Evolutionary conservation across 2,329 filamentous ascomycete species (phyloP), one percentile per base, ranked within the genome.

Genomic region (Aspergillus sp.): DNA sequence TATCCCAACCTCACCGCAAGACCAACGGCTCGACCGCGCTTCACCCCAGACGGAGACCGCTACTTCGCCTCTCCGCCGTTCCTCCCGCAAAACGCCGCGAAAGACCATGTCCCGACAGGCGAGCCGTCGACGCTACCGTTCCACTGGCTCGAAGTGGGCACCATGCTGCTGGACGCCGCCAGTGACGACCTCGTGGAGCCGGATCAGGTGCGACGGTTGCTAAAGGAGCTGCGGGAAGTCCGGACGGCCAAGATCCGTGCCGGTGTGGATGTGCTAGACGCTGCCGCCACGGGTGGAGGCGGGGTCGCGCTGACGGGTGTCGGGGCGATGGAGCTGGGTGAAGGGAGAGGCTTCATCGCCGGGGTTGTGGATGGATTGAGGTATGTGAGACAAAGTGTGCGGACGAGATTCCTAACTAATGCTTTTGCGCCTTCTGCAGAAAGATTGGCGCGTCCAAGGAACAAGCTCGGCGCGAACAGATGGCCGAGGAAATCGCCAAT

Each of bases 71-170:
- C 85, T 0, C 83, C 92, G 3, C 93, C 93, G 0, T 96, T 96
- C 67, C 73, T 95, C 1, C 82, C 84, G 1, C 86, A 86, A 14
- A 90, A 88, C 58, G 91, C 87, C 0, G 83, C 86, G 1, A 84
- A 86, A 8, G 75, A 84, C 0, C 84, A 85, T 38, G 83, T 56
- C 14, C 60, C 86, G 16, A 40, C 60, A 1, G 56, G 59, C 6
- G 68, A 71, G 45, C 57, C 63, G 7, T 66, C 65, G 5, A 57
- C 68, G 13, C 77, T 99, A 30, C 94, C 94, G 0, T 97, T 95
- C 68, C 93, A 97, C 75, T 99, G 93, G 92, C 82, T 95, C 40
- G 94, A 97, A 73, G 76, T 97, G 8, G 87, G 88, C 16, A 91
- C 96, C 72, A 85, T 95, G 68, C 77, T 99, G 43, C 82, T 99